Percentiles rank a stretch among this genome's conserved stretches.
Evolutionary conservation across 306 rosid genomes (phyloP).

Genomic region (Potentilla sterilis): DNA sequence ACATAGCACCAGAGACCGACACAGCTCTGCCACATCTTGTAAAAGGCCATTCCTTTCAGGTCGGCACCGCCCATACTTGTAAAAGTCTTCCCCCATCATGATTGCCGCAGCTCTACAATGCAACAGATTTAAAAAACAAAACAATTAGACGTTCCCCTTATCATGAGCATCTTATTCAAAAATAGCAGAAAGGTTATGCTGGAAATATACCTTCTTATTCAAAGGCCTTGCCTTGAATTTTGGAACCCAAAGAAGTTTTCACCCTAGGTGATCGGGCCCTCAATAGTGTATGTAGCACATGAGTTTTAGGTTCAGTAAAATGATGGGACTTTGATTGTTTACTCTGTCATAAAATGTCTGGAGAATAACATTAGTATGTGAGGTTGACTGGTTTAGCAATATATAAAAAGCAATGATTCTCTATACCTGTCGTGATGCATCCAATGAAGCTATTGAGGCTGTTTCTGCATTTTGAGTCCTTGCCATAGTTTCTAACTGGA

Average conservation of each 20-base stretch:
- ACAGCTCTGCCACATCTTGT: no score
- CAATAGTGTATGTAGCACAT: constrained; percentile 71
- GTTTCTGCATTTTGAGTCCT: constrained; percentile 74
- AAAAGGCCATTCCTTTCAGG: no score
- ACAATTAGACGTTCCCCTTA: not conserved
- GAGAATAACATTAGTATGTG: no score
- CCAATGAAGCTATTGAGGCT: constrained; percentile 65
- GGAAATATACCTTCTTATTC: constrained; percentile 73
- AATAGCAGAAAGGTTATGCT: not conserved
- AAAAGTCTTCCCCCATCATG: no score
- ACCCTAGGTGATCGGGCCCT: constrained; percentile 78
- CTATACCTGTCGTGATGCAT: constrained; percentile 34
- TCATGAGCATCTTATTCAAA: not conserved
- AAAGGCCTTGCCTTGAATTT: constrained; percentile 89
- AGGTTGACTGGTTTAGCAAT: no score
- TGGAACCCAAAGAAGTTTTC: constrained; percentile 63
- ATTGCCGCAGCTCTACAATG: no score
- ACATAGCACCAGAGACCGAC: no score
- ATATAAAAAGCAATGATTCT: no score
- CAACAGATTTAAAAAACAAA: not conserved
- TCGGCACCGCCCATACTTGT: no score
- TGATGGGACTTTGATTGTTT: constrained; percentile 57
- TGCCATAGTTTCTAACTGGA: constrained; percentile 75
- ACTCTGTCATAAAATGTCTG: constrained; percentile 34
- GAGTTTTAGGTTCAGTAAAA: constrained; percentile 78